phyloP scores from a whole-genome alignment of 2,329 filamentous ascomycete species.

The Colletotrichum godetiae region DNA sequence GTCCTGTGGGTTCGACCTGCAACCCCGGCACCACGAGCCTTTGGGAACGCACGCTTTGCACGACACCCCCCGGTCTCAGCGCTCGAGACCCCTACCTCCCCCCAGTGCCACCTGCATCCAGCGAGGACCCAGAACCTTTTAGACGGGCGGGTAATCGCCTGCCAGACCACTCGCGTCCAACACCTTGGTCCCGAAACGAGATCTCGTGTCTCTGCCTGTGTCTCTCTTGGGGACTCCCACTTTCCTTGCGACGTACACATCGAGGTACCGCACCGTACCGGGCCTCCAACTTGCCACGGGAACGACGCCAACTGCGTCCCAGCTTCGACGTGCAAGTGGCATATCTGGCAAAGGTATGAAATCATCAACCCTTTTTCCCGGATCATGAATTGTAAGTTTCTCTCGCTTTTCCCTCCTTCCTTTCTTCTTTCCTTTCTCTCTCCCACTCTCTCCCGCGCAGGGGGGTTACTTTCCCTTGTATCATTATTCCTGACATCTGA shows the following conservation, averaged over 20 bases:
- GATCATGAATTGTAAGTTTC: constrained; percentile 31
- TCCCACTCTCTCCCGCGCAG: constrained; percentile 18
- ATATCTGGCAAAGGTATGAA: constrained; percentile 35
- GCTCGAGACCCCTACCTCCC: constrained; percentile 30
- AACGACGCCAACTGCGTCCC: constrained; percentile 27
- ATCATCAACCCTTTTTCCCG: constrained; percentile 20
- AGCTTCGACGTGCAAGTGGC: constrained; percentile 9
- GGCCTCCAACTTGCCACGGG: constrained; percentile 33
- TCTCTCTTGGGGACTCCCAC: constrained; percentile 33
- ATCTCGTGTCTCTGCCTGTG: constrained; percentile 34
- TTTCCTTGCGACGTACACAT: constrained; percentile 31
- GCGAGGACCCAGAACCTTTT: constrained; percentile 35
- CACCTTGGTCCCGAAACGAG: constrained; percentile 36
- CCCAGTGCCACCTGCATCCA: constrained; percentile 30
- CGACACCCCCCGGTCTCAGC: constrained; percentile 34
- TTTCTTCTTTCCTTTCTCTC: constrained; percentile 6
- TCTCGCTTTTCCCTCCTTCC: constrained; percentile 5
- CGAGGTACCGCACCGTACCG: background rate
- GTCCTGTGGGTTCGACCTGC: constrained; percentile 35
- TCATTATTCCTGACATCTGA: constrained; percentile 34
- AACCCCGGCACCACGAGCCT: constrained; percentile 33
- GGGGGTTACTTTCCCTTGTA: constrained; percentile 28
- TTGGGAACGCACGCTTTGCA: constrained; percentile 35
- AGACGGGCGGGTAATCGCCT: constrained; percentile 35
- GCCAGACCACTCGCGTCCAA: constrained; percentile 33